Percentiles rank a stretch among this genome's conserved stretches.
These are phyloP conservation scores for Zygotorulaspora chibaensis DNA, from an alignment of 805 yeast genomes.

Conservation along the genomic window DNA sequence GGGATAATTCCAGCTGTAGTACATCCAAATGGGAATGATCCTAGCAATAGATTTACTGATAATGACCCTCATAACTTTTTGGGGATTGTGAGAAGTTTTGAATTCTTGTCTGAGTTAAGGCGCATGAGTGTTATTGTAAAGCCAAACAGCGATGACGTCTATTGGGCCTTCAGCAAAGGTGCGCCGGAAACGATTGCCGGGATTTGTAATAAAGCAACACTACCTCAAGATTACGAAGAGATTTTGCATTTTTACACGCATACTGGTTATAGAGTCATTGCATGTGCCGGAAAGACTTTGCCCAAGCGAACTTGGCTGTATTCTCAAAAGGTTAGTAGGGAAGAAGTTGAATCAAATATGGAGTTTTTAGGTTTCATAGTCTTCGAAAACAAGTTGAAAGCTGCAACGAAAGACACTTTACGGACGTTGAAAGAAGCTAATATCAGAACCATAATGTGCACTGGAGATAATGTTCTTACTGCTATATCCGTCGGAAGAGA, in stretches of 20 bases:
- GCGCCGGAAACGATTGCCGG: slow-evolving; percentile 92
- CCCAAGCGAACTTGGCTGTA: slow-evolving; percentile 45
- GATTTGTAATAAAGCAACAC: slow-evolving; percentile 63
- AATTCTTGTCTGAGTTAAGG: slow-evolving; percentile 78
- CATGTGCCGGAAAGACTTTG: slow-evolving; percentile 69
- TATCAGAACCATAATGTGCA: slow-evolving; percentile 88
- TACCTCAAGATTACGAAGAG: slow-evolving; percentile 74
- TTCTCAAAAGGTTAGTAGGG: slow-evolving; percentile 52
- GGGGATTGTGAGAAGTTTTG: slow-evolving; percentile 58
- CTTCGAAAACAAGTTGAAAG: slow-evolving; percentile 86
- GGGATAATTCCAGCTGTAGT: slow-evolving; percentile 49
- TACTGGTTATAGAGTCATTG: slow-evolving; percentile 91
- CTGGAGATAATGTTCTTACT: slow-evolving; percentile 93
- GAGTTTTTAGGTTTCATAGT: slow-evolving; percentile 82
- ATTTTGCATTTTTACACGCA: slow-evolving; percentile 82
- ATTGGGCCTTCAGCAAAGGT: slow-evolving; percentile 74
- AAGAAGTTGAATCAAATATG: slow-evolving; percentile 62
- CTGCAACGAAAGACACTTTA: slow-evolving; percentile 59
- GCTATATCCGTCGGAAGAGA: slow-evolving; percentile 92
- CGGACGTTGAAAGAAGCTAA: slow-evolving; percentile 58
- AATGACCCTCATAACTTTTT: slow-evolving; percentile 37
- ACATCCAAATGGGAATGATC: slow-evolving; percentile 36
- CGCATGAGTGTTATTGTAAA: slow-evolving; percentile 84
- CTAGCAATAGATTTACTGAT: slow-evolving; percentile 35
- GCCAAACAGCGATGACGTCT: slow-evolving; percentile 38